Evolutionary conservation across 345 rosid species (phyloP).

Genomic region (Ceriops decandra): DNA sequence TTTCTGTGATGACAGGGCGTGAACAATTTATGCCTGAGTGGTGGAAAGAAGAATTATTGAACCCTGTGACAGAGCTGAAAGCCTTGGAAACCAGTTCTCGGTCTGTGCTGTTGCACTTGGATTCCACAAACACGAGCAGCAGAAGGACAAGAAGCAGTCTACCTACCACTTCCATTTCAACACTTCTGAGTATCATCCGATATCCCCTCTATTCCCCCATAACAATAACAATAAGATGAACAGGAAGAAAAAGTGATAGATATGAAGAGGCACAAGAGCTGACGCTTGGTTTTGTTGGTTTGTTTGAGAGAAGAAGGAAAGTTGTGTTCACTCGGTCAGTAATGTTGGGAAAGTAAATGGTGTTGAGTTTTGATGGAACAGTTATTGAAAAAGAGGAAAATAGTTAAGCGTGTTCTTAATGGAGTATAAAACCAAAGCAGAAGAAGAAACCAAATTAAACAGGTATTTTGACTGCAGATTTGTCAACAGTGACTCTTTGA

Average conservation of each 20-base stretch:
- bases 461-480: not conserved
- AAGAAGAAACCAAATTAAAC: not conserved
- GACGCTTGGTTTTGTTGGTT: not conserved
- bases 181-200: not conserved
- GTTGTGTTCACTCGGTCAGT: not conserved
- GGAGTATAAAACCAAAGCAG: not conserved
- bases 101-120: slow-evolving; percentile 47
- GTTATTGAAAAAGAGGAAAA: not conserved
- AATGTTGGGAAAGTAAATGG: slow-evolving; percentile 14
- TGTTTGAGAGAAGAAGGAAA: not conserved
- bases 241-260: slow-evolving; percentile 5
- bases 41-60: slow-evolving; percentile 58
- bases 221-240: not conserved
- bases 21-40: slow-evolving; percentile 41
- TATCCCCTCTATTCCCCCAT: slow-evolving; percentile 21
- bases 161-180: slow-evolving; percentile 25
- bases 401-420: not conserved
- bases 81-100: slow-evolving; percentile 43
- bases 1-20: slow-evolving; percentile 23
- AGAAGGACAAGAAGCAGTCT: slow-evolving; percentile 36
- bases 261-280: not conserved
- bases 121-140: slow-evolving; percentile 38
- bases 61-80: slow-evolving; percentile 59
- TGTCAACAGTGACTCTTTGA: not conserved
- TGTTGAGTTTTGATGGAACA: slow-evolving; percentile 3